Conservation (phyloP, 83 land plant species). For the Picea abies region DNA sequence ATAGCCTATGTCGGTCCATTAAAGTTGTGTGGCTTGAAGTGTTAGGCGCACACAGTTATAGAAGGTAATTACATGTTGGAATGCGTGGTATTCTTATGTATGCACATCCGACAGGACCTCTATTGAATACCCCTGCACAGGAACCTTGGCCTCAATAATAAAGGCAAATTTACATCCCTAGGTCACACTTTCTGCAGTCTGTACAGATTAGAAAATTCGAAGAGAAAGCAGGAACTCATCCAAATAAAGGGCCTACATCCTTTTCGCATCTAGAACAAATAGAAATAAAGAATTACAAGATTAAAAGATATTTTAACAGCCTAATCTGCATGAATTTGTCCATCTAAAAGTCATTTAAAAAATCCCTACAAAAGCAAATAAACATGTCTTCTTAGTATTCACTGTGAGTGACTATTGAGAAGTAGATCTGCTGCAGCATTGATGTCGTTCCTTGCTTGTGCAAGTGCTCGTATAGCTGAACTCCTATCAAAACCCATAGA, state of each 20-base stretch:
- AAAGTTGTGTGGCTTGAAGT: neutral
- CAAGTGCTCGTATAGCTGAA: conserved; percentile 81
- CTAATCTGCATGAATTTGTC: neutral
- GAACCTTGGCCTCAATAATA: neutral
- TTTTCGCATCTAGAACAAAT: neutral
- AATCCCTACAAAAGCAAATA: neutral
- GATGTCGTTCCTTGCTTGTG: conserved; percentile 86
- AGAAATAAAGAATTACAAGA: conserved; percentile 2
- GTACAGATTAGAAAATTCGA: neutral
- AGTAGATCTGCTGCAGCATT: conserved; percentile 84
- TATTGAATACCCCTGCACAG: neutral
- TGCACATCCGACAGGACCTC: neutral
- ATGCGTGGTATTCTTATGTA: neutral
- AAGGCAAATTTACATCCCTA: neutral
- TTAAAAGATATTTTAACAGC: neutral
- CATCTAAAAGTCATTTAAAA: neutral
- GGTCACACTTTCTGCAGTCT: conserved; percentile 1
- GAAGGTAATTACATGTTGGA: neutral
- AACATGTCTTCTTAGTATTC: neutral
- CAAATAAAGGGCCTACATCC: neutral
- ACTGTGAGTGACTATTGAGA: conserved; percentile 73
- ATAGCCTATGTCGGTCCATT: neutral
- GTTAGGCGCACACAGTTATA: neutral
- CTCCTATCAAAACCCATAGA: conserved; percentile 97
- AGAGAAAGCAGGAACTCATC: neutral